Base-by-base conservation (phyloP, 1,284 basidiomycete species). In the Cerioporus squamosus region DNA sequence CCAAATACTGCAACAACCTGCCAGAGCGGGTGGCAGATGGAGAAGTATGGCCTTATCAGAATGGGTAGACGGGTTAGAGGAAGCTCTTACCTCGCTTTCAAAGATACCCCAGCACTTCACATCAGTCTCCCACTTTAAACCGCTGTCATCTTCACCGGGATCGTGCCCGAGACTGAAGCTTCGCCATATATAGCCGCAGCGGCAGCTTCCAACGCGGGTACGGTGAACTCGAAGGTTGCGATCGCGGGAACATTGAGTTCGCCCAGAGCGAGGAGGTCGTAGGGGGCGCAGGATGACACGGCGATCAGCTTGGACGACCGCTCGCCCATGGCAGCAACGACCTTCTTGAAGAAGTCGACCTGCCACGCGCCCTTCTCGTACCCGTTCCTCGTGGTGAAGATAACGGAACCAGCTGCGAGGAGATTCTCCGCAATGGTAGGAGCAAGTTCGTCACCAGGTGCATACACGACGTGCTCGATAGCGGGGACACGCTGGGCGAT, bases 381-480 rank as follows among this genome's bases (percentile, higher is more conserved):
- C 2, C 82, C 86, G 59, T 87, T 87, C 2, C 84, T 77, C 33
- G 84, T 79, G 8, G 83, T 81, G 61, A 88, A 87, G 1, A 88
- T 65, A 8, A 87, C 62, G 14, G 74, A 69, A 5, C 70, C 49
- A 1, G 69, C 70, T 6, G 50, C 55, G 1, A 58, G 50, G 26
- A 74, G 57, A 9, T 63, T 64, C 51, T 68, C 65, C 20, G 63
- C 17, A 5, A 72, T 51, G 18, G 54, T 50, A 2, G 59, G 15
- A 12, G 63, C 46, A n/a, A 72, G 59, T 0, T 65, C 63, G 20
- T 73, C 67, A 2, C 68, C 63, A 0, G 64, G 68, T 0, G 74
- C 67, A 62, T 84, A 88, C 1, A 86, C 79, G 18, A 81, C 52
- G 60, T 87, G 86, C 54, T 72, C 67, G 36, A 75, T 71, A 3